phyloP scores from a whole-genome alignment of 192 early-diverging fungal genomes.

The Coemansia sp. region DNA sequence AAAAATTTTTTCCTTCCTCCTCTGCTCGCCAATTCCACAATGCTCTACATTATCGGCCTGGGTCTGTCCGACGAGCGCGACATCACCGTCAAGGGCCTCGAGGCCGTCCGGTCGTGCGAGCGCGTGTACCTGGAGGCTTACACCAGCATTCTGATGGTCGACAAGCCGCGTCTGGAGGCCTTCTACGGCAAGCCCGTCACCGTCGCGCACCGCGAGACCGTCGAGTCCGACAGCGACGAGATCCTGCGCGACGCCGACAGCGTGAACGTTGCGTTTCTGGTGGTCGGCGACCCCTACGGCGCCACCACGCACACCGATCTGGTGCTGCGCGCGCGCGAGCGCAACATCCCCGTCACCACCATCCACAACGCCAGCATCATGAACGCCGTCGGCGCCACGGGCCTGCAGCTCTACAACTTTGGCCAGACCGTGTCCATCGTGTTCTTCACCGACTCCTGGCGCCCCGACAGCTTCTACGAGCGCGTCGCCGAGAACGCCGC shows the following conservation, averaged over 20 bases:
- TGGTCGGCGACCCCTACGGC: conserved; percentile 95
- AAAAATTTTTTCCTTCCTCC: neutral
- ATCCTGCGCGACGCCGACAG: conserved; percentile 86
- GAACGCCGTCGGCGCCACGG: conserved; percentile 95
- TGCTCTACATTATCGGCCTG: conserved; percentile 87
- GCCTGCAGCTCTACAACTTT: conserved; percentile 96
- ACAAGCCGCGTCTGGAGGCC: conserved; percentile 64
- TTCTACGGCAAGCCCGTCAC: conserved; percentile 83
- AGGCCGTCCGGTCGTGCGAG: conserved; percentile 81
- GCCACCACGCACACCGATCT: conserved; percentile 98
- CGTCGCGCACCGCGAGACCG: conserved; percentile 96
- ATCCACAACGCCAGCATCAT: conserved; percentile 99
- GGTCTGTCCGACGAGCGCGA: conserved; percentile 95
- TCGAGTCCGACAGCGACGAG: conserved; percentile 84
- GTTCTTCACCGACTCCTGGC: conserved; percentile 95
- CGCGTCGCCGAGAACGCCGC: conserved; percentile 81
- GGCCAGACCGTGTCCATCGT: conserved; percentile 98
- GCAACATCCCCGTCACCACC: conserved; percentile 74
- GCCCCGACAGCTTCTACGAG: conserved; percentile 95
- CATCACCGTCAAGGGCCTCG: conserved; percentile 94
- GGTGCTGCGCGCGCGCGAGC: conserved; percentile 87
- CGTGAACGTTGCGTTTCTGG: conserved; percentile 90
- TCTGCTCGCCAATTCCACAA: no score
- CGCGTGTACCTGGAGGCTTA: conserved; percentile 94
- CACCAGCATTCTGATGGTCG: conserved; percentile 89